phyloP scores from a whole-genome alignment of 2,329 filamentous ascomycete genomes.

The Pseudogymnoascus sp. region DNA sequence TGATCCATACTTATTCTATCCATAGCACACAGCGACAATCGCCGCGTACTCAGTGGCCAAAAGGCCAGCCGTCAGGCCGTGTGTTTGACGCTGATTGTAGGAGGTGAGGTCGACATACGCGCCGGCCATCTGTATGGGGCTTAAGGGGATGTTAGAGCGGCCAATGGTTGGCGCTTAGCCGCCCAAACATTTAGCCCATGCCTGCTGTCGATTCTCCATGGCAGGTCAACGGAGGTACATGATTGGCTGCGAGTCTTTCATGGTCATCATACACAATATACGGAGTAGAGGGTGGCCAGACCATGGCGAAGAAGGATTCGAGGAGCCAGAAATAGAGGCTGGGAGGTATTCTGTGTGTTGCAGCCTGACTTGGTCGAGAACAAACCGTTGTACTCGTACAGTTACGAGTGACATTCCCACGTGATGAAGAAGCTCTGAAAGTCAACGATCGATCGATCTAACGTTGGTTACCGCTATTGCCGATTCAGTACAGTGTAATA shows the following conservation, averaged over 20 bases:
- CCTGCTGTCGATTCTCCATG: slow-evolving; percentile 2
- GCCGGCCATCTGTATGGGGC: slow-evolving; percentile 5
- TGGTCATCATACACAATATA: neutral
- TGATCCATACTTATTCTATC: slow-evolving; percentile 5
- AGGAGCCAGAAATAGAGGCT: slow-evolving; percentile 1
- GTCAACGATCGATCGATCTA: neutral
- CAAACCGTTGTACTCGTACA: neutral
- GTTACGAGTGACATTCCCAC: neutral
- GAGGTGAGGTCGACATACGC: slow-evolving; percentile 6
- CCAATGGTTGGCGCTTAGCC: slow-evolving; percentile 7
- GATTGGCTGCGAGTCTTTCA: neutral
- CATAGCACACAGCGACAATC: slow-evolving; percentile 6
- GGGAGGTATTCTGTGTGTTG: neutral
- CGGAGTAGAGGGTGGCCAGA: neutral
- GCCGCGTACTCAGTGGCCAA: neutral
- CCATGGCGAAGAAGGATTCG: neutral
- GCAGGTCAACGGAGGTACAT: neutral
- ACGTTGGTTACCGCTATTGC: neutral
- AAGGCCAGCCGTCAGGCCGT: neutral
- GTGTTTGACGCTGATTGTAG: slow-evolving; percentile 3
- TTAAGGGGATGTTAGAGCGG: neutral
- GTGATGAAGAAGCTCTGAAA: neutral
- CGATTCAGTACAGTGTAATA: neutral
- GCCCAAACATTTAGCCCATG: slow-evolving; percentile 4
- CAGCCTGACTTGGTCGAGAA: neutral